Base-by-base conservation (phyloP, 108 stramenopile genomes). In the Stephanodiscus triporus region DNA sequence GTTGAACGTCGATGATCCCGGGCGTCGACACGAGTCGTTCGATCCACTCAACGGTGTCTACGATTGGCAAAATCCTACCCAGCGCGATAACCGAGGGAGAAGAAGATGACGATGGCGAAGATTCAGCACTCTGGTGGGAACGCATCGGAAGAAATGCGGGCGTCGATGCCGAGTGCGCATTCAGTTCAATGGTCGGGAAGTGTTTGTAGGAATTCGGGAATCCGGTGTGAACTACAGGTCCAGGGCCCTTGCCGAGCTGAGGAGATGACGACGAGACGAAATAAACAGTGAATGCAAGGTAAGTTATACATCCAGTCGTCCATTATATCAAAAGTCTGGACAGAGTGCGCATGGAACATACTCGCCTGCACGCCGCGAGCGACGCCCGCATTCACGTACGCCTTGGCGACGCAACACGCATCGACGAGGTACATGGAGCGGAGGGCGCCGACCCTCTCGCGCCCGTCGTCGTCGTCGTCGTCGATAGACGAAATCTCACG, bases 351-450 rank as follows among this genome's bases (percentile, higher is more conserved):
- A 11, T 13, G 13, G 26, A 68, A 24, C 17, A 14, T 19, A 36
- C 59, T 19, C 60, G 68, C 75, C 75, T 84, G 88, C 10, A 90
- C 78, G 8, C 88, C 84, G 9, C 77, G 66, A 57, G 76, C 84
- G 56, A 95, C 89, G 7, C 94, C 94, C 24, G 88, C 88, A 32
- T 90, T 86, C 6, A 95, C 91, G 63, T 95, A 95, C 11, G 91
- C 94, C 68, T 95, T 95, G 24, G 89, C 94, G 63, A 91, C 59
- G 61, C 88, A 87, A 56, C 88, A 90, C 0, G 94, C 94, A 84
- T 95, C 94, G 2, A 82, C 68, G 22, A 79, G 71, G 48, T 87
- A 45, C 63, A 91, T 91, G 19, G 75, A 73, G 29, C 68, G 53
- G 11, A 83, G 60, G 4, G 88, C 81, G 47, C 88, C 86, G 0